A percentile compares a stretch with the other conserved stretches of the same genome.
Evolutionary conservation across 2,329 filamentous ascomycete species (phyloP).

Genomic region (Sarocladium brachiariae): DNA sequence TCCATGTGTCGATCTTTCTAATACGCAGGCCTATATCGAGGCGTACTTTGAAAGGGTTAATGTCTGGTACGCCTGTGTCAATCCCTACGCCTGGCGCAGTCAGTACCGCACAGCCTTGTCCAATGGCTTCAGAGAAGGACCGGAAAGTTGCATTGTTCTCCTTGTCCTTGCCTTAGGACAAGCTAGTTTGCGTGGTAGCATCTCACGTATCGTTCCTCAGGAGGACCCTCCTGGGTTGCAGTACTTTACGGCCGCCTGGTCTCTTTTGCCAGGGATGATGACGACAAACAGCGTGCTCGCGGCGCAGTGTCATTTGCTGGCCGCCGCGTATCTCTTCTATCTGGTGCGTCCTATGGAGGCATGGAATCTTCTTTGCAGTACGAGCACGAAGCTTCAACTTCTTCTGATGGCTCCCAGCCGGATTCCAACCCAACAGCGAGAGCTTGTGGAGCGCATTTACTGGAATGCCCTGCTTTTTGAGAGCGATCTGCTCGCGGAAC

Average conservation of each 20-base stretch:
- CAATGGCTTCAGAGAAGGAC: slow-evolving; percentile 69
- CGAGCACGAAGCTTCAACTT: slow-evolving; percentile 74
- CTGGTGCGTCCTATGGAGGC: slow-evolving; percentile 75
- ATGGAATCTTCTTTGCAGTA: slow-evolving; percentile 73
- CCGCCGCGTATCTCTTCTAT: slow-evolving; percentile 77
- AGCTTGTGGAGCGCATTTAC: slow-evolving; percentile 71
- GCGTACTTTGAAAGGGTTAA: slow-evolving; percentile 78
- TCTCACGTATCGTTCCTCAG: slow-evolving; percentile 61
- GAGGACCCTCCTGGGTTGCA: slow-evolving; percentile 69
- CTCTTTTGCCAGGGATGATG: slow-evolving; percentile 69
- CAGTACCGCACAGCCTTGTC: slow-evolving; percentile 71
- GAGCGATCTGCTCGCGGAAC: slow-evolving; percentile 70
- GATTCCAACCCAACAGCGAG: slow-evolving; percentile 62
- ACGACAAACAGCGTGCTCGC: slow-evolving; percentile 71
- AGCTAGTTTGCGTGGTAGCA: slow-evolving; percentile 68
- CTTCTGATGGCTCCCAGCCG: slow-evolving; percentile 67
- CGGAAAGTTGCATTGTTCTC: slow-evolving; percentile 76
- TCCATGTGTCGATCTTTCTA: slow-evolving; percentile 63
- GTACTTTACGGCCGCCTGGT: slow-evolving; percentile 78
- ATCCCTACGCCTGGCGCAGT: slow-evolving; percentile 71
- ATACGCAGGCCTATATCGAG: slow-evolving; percentile 67
- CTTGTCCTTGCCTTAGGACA: slow-evolving; percentile 72
- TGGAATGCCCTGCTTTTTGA: slow-evolving; percentile 80
- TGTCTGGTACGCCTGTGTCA: slow-evolving; percentile 80
- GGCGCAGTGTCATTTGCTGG: slow-evolving; percentile 73